Evolutionary conservation across 331 rosid genomes (phyloP).

Genomic region (Acacia pycnantha): DNA sequence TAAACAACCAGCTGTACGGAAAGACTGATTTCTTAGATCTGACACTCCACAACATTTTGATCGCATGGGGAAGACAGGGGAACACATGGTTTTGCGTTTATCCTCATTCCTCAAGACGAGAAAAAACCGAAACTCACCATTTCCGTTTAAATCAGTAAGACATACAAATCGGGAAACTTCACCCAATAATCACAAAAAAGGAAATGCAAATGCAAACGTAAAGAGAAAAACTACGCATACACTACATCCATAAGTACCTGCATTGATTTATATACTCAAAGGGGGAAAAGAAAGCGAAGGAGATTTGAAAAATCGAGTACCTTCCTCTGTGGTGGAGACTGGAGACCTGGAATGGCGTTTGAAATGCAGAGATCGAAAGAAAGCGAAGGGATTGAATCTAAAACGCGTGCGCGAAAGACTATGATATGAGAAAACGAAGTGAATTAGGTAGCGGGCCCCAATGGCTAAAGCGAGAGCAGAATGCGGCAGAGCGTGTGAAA

Average conservation of each 20-base stretch:
- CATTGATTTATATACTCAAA: not conserved
- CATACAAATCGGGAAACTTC: not conserved
- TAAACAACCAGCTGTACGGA: not conserved
- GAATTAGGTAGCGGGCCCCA: not conserved
- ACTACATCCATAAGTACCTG: not conserved
- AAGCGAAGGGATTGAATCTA: slow-evolving; percentile 29
- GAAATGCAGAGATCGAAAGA: slow-evolving; percentile 38
- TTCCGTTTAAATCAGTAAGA: not conserved
- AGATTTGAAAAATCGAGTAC: slow-evolving; percentile 2
- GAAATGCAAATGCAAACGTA: not conserved
- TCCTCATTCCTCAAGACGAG: not conserved
- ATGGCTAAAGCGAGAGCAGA: slow-evolving; percentile 41
- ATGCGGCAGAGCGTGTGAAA: not conserved
- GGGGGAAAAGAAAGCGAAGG: not conserved
- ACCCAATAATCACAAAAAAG: not conserved
- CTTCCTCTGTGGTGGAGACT: slow-evolving; percentile 5
- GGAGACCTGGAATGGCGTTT: slow-evolving; percentile 5
- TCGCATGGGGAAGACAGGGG: not conserved
- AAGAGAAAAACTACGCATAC: not conserved
- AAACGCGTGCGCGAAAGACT: not conserved
- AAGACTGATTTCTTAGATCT: not conserved
- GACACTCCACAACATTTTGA: not conserved
- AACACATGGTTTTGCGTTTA: not conserved
- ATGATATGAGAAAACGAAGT: not conserved
- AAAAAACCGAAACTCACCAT: not conserved